Evolutionary conservation across 768 basidiomycete species (phyloP).

Genomic region (Agaricus subrufescens): DNA sequence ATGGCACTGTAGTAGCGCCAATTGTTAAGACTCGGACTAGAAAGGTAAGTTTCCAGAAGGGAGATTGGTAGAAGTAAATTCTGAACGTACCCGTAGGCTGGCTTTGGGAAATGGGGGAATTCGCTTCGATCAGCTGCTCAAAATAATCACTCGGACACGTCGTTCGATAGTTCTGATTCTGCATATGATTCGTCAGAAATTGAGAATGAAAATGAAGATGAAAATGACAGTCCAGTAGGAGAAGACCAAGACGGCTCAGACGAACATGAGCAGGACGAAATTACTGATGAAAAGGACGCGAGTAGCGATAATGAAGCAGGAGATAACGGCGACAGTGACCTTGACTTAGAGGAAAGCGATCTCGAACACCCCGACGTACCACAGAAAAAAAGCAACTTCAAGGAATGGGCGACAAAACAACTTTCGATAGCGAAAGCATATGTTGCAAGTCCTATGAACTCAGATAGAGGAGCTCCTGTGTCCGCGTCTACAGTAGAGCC

Average conservation of each 20-base stretch:
- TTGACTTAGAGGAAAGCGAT: conserved; percentile 14
- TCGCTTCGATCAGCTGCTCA: conserved; percentile 2
- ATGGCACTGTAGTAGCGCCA: conserved; percentile 55
- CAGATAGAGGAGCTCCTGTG: conserved; percentile 15
- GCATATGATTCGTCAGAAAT: conserved; percentile 29
- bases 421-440: conserved; percentile 46
- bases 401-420: conserved; percentile 86
- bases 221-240: background rate
- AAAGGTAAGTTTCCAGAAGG: conserved; percentile 6
- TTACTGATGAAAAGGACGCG: conserved; percentile 18
- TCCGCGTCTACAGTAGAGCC: conserved; percentile 15
- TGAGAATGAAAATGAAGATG: conserved; percentile 13
- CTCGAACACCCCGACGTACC: conserved; percentile 18
- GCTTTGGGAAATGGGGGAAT: conserved; percentile 27
- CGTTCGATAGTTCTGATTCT: conserved; percentile 78
- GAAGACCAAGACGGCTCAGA: conserved; percentile 13
- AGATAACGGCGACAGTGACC: background rate
- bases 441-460: conserved; percentile 12
- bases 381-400: conserved; percentile 60
- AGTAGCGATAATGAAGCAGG: conserved; percentile 8
- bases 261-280: conserved; percentile 14
- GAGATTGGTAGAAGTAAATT: background rate
- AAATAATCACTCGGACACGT: conserved; percentile 45
- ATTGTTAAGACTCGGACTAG: conserved; percentile 41
- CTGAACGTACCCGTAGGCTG: conserved; percentile 35